A percentile compares a stretch with the other conserved stretches of the same genome.
Evolutionary conservation across 768 basidiomycete genomes (phyloP).

Genomic region (Multifurca ochricompacta): DNA sequence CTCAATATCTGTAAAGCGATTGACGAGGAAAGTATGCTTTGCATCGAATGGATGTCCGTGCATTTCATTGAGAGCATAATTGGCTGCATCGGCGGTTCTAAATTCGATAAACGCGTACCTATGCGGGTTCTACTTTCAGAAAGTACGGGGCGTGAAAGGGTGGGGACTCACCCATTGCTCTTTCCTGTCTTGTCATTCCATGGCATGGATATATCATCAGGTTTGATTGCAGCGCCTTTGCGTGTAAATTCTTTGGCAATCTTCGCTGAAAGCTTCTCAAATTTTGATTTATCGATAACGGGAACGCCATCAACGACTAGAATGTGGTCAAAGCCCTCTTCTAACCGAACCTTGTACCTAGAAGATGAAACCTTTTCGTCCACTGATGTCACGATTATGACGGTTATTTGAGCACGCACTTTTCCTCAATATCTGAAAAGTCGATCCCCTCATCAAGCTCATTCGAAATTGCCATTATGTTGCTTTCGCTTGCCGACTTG

Average conservation of each 20-base stretch:
- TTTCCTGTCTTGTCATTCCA: constrained; percentile 78
- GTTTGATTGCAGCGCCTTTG: constrained; percentile 69
- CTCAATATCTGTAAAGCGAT: constrained; percentile 87
- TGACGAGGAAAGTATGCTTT: constrained; percentile 76
- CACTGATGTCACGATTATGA: background rate
- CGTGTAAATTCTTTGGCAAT: constrained; percentile 78
- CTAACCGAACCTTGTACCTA: constrained; percentile 80
- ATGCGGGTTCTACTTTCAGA: background rate
- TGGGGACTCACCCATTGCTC: constrained; percentile 77
- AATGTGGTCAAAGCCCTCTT: constrained; percentile 84
- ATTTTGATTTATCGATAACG: constrained; percentile 77
- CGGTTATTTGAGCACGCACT: background rate
- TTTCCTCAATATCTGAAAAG: constrained; percentile 21
- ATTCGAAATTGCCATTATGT: constrained; percentile 10
- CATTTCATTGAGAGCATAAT: constrained; percentile 55
- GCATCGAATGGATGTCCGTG: constrained; percentile 81
- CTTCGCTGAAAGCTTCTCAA: constrained; percentile 72
- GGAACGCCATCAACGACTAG: constrained; percentile 92
- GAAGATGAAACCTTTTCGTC: background rate
- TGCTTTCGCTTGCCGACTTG: no score
- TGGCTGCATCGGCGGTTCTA: constrained; percentile 60
- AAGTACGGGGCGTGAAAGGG: background rate
- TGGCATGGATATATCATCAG: constrained; percentile 77
- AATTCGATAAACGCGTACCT: constrained; percentile 85
- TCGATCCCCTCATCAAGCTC: constrained; percentile 18